Evolutionary conservation across 2,329 filamentous ascomycete genomes (phyloP).

Genomic region (Aschersonia sp.): DNA sequence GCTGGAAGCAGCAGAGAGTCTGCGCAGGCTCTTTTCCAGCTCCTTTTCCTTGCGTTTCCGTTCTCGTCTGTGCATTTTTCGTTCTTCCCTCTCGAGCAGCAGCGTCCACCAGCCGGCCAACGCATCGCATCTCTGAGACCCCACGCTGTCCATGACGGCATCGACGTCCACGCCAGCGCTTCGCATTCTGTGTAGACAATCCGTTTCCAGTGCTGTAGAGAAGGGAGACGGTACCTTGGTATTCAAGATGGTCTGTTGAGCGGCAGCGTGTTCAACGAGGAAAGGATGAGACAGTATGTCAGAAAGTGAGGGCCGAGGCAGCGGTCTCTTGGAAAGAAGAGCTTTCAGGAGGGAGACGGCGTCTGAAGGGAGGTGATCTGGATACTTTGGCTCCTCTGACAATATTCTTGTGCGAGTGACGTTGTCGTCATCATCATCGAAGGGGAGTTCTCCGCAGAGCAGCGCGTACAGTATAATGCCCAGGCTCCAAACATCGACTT

Average conservation of each 20-base stretch:
- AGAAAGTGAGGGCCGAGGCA: conserved; percentile 65
- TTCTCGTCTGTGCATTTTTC: conserved; percentile 69
- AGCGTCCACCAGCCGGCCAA: conserved; percentile 94
- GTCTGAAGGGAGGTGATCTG: conserved; percentile 63
- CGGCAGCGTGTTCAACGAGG: conserved; percentile 70
- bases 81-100: conserved; percentile 83
- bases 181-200: conserved; percentile 83
- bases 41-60: conserved; percentile 77
- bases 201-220: conserved; percentile 74
- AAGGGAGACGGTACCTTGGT: conserved; percentile 71
- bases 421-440: conserved; percentile 89
- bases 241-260: conserved; percentile 81
- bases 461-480: conserved; percentile 76
- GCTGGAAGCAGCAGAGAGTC: conserved; percentile 81
- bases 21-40: conserved; percentile 62
- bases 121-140: conserved; percentile 78
- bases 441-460: conserved; percentile 75
- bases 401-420: conserved; percentile 77
- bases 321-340: conserved; percentile 80
- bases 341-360: conserved; percentile 63
- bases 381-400: conserved; percentile 72
- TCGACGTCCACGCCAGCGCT: conserved; percentile 91
- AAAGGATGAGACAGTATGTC: conserved; percentile 86
- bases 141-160: conserved; percentile 82
- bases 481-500: conserved; percentile 92